These are phyloP conservation scores for Nemania sp. DNA, from an alignment of 2,329 filamentous ascomycete species.

Conservation along the genomic window DNA sequence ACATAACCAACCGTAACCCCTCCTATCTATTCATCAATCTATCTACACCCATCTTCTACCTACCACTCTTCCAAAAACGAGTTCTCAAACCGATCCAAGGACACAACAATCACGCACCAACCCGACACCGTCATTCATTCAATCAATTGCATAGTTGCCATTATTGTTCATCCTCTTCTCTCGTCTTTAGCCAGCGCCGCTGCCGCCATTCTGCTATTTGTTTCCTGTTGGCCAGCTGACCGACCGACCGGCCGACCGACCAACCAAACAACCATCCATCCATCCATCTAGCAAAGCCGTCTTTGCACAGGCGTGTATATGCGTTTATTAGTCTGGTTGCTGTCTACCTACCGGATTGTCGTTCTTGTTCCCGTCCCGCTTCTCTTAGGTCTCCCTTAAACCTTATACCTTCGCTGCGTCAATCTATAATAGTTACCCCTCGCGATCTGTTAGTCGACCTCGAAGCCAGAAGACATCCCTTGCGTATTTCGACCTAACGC, in stretches of 20 bases:
- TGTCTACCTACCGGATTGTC: background rate
- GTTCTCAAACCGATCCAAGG: background rate
- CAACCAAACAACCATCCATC: too few relatives aligned
- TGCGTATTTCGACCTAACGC: constrained; percentile 37
- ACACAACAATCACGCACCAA: background rate
- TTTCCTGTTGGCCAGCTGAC: background rate
- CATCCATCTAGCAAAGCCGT: background rate
- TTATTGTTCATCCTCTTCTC: background rate
- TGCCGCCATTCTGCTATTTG: constrained; percentile 10
- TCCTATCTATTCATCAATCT: constrained; percentile 20
- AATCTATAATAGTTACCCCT: constrained; percentile 22
- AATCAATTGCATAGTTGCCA: constrained; percentile 18
- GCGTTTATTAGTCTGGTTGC: background rate
- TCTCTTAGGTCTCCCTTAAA: constrained; percentile 5
- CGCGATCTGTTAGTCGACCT: constrained; percentile 6
- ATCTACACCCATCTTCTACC: too few relatives aligned
- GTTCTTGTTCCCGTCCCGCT: background rate
- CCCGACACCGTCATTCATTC: background rate
- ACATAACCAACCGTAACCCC: constrained; percentile 15
- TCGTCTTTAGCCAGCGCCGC: background rate
- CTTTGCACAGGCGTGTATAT: constrained; percentile 8
- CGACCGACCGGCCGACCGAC: too few relatives aligned
- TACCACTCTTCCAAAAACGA: constrained; percentile 8
- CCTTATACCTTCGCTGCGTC: constrained; percentile 22
- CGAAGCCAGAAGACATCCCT: constrained; percentile 7